Conservation (phyloP, 1,284 basidiomycete species). For the Grifola frondosa region DNA sequence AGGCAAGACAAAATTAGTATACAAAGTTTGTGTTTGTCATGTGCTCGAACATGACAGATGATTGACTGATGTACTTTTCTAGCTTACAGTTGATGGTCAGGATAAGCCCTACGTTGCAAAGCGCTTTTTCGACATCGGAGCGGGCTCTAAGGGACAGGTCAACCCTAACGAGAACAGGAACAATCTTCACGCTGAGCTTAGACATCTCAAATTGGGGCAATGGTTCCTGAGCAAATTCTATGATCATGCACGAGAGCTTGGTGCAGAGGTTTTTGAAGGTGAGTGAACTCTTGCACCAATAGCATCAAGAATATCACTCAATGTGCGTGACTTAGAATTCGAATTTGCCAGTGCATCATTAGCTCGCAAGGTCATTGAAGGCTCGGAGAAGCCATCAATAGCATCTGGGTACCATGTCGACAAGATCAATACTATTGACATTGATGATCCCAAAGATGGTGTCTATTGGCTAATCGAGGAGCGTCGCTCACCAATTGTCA, state of each 20-base stretch:
- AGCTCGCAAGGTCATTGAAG: background rate
- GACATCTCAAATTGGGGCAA: background rate
- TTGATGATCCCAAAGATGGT: background rate
- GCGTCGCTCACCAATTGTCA: background rate
- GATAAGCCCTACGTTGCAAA: conserved; percentile 7
- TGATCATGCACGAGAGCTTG: background rate
- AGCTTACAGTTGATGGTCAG: too few relatives aligned
- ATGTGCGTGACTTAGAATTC: conserved; percentile 1
- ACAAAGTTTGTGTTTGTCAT: too few relatives aligned
- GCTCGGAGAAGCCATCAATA: background rate
- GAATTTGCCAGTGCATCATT: background rate
- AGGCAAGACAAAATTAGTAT: background rate
- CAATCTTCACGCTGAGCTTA: background rate
- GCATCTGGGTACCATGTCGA: background rate
- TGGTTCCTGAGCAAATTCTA: conserved; percentile 6
- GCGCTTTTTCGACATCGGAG: conserved; percentile 1
- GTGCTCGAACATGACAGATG: too few relatives aligned
- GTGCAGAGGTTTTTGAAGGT: background rate
- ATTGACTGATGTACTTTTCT: too few relatives aligned
- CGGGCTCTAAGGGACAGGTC: background rate
- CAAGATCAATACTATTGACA: background rate
- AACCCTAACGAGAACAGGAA: background rate
- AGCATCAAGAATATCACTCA: too few relatives aligned
- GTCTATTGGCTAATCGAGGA: conserved; percentile 6
- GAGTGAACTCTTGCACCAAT: too few relatives aligned